Evolutionary conservation across 75 land plant species (phyloP).

Genomic region (Pseudotsuga menziesii): DNA sequence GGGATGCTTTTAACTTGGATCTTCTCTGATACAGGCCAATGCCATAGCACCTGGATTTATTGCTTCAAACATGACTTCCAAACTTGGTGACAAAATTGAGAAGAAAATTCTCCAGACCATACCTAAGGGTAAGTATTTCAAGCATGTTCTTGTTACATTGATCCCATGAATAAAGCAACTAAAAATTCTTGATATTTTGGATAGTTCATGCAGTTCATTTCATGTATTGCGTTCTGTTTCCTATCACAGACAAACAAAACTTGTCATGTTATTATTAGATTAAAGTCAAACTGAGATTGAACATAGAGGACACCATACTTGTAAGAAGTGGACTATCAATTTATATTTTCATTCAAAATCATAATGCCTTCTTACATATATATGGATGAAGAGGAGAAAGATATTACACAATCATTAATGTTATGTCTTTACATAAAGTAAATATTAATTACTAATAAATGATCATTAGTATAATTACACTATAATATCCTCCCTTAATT

Average conservation of each 20-base stretch:
- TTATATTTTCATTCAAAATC: too few relatives aligned
- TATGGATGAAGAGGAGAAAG: too few relatives aligned
- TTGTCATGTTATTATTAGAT: neutral
- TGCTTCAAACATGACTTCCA: slow-evolving; percentile 97
- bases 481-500: too few relatives aligned
- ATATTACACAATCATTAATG: too few relatives aligned
- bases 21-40: slow-evolving; percentile 57
- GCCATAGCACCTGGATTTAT: slow-evolving; percentile 99
- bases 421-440: too few relatives aligned
- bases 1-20: slow-evolving; percentile 8
- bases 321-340: too few relatives aligned
- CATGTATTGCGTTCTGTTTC: neutral
- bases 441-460: too few relatives aligned
- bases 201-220: slow-evolving; percentile 2
- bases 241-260: neutral
- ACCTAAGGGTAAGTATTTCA: slow-evolving; percentile 58
- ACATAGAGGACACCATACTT: too few relatives aligned
- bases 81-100: slow-evolving; percentile 82
- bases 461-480: too few relatives aligned
- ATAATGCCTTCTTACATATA: too few relatives aligned
- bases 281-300: too few relatives aligned
- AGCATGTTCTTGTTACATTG: neutral
- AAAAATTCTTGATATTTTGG: neutral
- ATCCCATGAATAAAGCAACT: neutral
- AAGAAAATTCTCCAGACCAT: slow-evolving; percentile 74